phyloP scores from a whole-genome alignment of 768 basidiomycete species.

The Omphalotus guepiniiformis region DNA sequence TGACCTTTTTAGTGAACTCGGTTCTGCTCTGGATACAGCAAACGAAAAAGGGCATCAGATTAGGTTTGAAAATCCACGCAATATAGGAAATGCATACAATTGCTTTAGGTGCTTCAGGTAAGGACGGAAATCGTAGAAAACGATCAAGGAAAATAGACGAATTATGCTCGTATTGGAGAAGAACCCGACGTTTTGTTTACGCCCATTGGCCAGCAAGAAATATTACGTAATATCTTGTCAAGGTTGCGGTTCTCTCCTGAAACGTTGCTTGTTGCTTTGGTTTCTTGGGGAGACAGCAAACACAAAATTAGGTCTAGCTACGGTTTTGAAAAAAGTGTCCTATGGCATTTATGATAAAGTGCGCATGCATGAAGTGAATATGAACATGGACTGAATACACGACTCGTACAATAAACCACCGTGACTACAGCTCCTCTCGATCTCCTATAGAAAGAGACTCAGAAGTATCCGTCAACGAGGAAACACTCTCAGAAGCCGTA shows the following conservation, averaged over 20 bases:
- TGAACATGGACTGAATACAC: not conserved
- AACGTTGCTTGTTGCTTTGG: not conserved
- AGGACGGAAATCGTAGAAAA: not conserved
- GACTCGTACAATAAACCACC: not conserved
- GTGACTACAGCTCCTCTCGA: too few species aligned
- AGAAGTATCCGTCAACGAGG: too few species aligned
- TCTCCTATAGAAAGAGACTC: too few species aligned
- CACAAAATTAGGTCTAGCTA: not conserved
- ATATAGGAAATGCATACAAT: not conserved
- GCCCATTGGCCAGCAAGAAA: not conserved
- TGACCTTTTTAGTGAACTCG: conserved; percentile 34
- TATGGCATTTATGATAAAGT: not conserved
- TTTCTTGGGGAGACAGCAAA: not conserved
- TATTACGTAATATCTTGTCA: not conserved
- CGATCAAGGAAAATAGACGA: not conserved
- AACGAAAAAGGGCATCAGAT: too few species aligned
- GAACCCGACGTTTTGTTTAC: too few species aligned
- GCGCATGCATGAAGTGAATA: too few species aligned
- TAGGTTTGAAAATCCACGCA: not conserved
- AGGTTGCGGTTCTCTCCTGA: not conserved
- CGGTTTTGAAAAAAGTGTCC: not conserved
- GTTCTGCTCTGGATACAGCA: too few species aligned
- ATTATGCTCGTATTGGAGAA: too few species aligned
- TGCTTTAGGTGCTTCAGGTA: not conserved
- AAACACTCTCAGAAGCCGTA: too few species aligned